Evolutionary conservation across 2,329 filamentous ascomycete genomes (phyloP).

Genomic region (Purpureocillium takamizusanense): DNA sequence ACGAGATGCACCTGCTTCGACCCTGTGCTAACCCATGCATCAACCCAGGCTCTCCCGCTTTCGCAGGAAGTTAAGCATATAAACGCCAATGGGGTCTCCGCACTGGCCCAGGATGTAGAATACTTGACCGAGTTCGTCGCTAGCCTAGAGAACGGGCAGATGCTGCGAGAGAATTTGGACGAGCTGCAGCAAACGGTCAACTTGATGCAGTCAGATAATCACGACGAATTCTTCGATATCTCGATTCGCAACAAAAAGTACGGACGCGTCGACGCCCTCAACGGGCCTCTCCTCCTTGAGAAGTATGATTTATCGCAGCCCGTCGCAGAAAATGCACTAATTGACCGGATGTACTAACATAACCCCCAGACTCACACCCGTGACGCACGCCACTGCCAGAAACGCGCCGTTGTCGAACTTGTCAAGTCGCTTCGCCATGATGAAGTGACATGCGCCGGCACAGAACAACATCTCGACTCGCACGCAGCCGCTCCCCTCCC

Average conservation of each 20-base stretch:
- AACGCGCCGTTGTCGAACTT: constrained; percentile 60
- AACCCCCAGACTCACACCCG: constrained; percentile 49
- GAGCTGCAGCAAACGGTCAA: constrained; percentile 89
- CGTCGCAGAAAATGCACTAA: too few relatives aligned
- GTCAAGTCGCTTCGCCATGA: constrained; percentile 66
- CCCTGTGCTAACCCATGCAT: constrained; percentile 8
- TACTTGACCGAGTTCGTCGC: constrained; percentile 83
- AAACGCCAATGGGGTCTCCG: constrained; percentile 74
- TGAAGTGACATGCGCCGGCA: constrained; percentile 17
- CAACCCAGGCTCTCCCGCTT: constrained; percentile 58
- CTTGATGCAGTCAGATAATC: constrained; percentile 77
- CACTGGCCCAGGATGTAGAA: constrained; percentile 72
- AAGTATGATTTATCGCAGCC: constrained; percentile 49
- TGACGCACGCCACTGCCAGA: constrained; percentile 48
- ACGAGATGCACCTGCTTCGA: neutral
- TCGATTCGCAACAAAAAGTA: constrained; percentile 88
- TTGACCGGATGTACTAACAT: constrained; percentile 12
- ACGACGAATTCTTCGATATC: constrained; percentile 96
- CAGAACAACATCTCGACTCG: neutral
- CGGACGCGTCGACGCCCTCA: constrained; percentile 81
- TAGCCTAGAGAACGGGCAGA: constrained; percentile 73
- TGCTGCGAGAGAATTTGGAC: constrained; percentile 80
- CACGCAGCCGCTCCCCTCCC: neutral
- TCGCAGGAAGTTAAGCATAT: constrained; percentile 74
- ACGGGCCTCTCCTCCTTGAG: constrained; percentile 81